Evolutionary conservation across 2,329 filamentous ascomycete species (phyloP).

Genomic region (Pseudocercospora pini-densiflorae): DNA sequence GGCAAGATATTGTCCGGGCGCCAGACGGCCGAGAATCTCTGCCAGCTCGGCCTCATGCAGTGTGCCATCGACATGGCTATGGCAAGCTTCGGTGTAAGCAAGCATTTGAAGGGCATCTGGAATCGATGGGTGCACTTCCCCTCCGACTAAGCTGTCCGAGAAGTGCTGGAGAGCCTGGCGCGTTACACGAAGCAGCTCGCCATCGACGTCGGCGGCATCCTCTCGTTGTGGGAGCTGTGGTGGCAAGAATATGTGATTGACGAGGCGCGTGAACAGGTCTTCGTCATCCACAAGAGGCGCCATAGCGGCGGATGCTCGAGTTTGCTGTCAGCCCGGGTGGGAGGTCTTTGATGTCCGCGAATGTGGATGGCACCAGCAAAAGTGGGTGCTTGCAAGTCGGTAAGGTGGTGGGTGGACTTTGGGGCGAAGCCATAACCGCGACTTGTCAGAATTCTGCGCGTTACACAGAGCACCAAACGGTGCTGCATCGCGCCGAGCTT

Average conservation of each 20-base stretch:
- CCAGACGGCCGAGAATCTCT: constrained; percentile 1
- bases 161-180: constrained; percentile 7
- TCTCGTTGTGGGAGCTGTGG: constrained; percentile 44
- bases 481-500: no score
- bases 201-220: constrained; percentile 11
- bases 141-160: background rate
- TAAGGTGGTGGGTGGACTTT: no score
- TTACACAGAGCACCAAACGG: no score
- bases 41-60: constrained; percentile 8
- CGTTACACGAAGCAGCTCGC: constrained; percentile 5
- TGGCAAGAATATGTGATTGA: constrained; percentile 51
- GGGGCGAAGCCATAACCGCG: no score
- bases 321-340: background rate
- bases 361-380: no score
- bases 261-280: constrained; percentile 19
- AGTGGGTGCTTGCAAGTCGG: no score
- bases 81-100: background rate
- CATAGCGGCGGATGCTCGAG: constrained; percentile 1
- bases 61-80: constrained; percentile 4
- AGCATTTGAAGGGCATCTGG: background rate
- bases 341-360: background rate
- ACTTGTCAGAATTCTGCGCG: no score
- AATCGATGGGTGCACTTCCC: background rate
- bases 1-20: constrained; percentile 1
- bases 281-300: constrained; percentile 8